Conservation (phyloP, 805 yeast genomes). For the Schwanniomyces polymorphus region DNA sequence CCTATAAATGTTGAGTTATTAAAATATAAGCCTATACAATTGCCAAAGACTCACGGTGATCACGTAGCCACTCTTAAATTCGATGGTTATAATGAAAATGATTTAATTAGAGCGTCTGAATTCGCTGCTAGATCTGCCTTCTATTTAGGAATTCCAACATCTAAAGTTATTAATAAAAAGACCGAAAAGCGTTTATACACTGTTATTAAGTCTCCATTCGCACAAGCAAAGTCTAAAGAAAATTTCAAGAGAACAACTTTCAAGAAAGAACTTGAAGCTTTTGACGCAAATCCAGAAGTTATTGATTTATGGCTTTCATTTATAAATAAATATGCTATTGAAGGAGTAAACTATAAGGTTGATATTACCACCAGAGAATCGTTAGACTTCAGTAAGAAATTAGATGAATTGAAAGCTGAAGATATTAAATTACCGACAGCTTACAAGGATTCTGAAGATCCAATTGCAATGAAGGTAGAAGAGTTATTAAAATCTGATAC, state of each 20-base stretch:
- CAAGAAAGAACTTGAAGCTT: constrained; percentile 69
- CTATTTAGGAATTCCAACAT: constrained; percentile 83
- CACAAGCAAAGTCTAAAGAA: constrained; percentile 90
- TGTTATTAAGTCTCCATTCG: constrained; percentile 89
- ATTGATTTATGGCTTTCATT: constrained; percentile 80
- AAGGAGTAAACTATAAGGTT: constrained; percentile 85
- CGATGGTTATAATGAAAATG: constrained; percentile 68
- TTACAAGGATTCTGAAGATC: constrained; percentile 35
- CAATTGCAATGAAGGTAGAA: constrained; percentile 64
- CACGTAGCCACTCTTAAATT: constrained; percentile 75
- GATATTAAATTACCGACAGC: constrained; percentile 33
- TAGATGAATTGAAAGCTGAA: constrained; percentile 26
- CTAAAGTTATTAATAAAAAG: constrained; percentile 67
- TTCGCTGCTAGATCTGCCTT: constrained; percentile 89
- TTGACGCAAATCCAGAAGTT: constrained; percentile 83
- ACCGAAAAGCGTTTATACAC: constrained; percentile 88
- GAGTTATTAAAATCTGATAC: constrained; percentile 70
- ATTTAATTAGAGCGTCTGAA: constrained; percentile 74
- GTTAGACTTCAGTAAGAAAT: constrained; percentile 23
- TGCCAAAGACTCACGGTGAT: constrained; percentile 67
- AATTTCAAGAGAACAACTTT: constrained; percentile 89
- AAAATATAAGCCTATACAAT: constrained; percentile 76
- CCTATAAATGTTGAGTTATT: constrained; percentile 86
- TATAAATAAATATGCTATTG: constrained; percentile 70
- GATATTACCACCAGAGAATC: constrained; percentile 45